phyloP scores from a whole-genome alignment of 768 basidiomycete species.

The Rhodotorula babjevae region DNA sequence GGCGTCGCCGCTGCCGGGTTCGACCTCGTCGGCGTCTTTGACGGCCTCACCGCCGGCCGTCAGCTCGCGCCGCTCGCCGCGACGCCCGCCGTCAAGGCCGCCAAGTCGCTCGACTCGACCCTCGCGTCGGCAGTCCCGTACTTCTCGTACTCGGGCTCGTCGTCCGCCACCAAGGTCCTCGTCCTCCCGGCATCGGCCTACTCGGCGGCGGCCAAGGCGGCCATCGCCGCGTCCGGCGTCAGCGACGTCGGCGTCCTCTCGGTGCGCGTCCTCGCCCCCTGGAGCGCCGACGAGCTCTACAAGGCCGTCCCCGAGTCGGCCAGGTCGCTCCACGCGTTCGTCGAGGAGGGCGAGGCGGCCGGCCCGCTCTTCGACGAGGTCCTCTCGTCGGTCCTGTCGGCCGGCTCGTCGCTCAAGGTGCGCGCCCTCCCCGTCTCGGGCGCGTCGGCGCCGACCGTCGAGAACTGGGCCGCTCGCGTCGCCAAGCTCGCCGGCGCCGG shows the following conservation, averaged over 20 bases:
- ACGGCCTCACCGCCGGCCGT: slow-evolving; percentile 72
- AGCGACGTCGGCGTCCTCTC: slow-evolving; percentile 62
- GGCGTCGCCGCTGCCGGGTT: slow-evolving; percentile 52
- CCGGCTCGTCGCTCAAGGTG: slow-evolving; percentile 43
- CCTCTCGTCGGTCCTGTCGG: slow-evolving; percentile 40
- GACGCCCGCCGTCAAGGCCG: slow-evolving; percentile 47
- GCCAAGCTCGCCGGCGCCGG: slow-evolving; percentile 61
- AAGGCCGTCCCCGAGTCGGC: slow-evolving; percentile 59
- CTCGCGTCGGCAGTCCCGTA: slow-evolving; percentile 59
- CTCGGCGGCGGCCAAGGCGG: slow-evolving; percentile 65
- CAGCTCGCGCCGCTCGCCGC: slow-evolving; percentile 60
- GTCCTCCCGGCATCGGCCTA: slow-evolving; percentile 59
- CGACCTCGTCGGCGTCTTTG: slow-evolving; percentile 85
- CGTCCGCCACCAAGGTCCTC: slow-evolving; percentile 60
- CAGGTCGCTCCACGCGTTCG: slow-evolving; percentile 64
- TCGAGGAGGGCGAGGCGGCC: slow-evolving; percentile 58
- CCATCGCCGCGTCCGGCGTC: slow-evolving; percentile 53
- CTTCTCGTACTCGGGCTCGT: slow-evolving; percentile 71
- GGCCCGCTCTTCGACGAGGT: slow-evolving; percentile 65
- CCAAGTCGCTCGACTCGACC: slow-evolving; percentile 52
- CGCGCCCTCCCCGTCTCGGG: slow-evolving; percentile 36
- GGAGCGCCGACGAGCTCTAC: slow-evolving; percentile 66
- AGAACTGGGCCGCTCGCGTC: slow-evolving; percentile 48
- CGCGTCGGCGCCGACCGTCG: slow-evolving; percentile 44
- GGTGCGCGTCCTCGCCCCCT: slow-evolving; percentile 77